Base-by-base conservation (phyloP, 164 flowering plant genomes). In the Stephania cephalantha region DNA sequence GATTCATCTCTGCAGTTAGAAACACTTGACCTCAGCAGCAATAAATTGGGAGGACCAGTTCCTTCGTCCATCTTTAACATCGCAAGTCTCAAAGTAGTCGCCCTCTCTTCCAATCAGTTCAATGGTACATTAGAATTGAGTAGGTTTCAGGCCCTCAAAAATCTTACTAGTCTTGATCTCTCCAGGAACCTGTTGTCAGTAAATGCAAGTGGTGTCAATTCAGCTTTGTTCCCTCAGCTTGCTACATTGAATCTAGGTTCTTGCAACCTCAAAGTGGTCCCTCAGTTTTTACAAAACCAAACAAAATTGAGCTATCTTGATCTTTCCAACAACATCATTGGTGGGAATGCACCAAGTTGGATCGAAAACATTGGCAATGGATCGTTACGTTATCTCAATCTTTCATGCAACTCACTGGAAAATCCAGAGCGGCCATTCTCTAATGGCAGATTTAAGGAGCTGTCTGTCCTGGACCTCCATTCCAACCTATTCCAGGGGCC, bases 261-360 rank as follows among this genome's bases (percentile, higher is more conserved):
- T 18, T 87, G 90, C 80, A 77, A 78, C 6, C 66, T 87, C 20
- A 79, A 2, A 8, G 63, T 1, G 25, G 79, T 88, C 31, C 90
- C 90, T 25, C 25, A 73, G 20, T 68, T 9, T 5, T 15, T 87
- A 69, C 75, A n/a, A 46, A 77, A 78, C 66, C 90, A 84, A 29
- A 50, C 78, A 10, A 71, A 17, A 10, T 20, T 88, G 58, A 29
- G 0, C 4, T 0, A 5, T 35, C 73, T 88, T 18, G 90, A 88
- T 80, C 90, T 89, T 68, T 86, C 90, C 5, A 13, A 72, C 68
- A 89, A 87, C 66, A 73, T 76, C 46, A 84, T 87, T 70, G 31
- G 10, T 4, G 89, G 88, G 11, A 55, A 46, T 50, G 73, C 85
- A 52, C 92, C 90, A 4, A 68, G 68, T 1, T 89, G 91, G 90